These are phyloP conservation scores for Magnusiomyces paraingens DNA, from an alignment of 1,139 yeast genomes.

Conservation along the genomic window DNA sequence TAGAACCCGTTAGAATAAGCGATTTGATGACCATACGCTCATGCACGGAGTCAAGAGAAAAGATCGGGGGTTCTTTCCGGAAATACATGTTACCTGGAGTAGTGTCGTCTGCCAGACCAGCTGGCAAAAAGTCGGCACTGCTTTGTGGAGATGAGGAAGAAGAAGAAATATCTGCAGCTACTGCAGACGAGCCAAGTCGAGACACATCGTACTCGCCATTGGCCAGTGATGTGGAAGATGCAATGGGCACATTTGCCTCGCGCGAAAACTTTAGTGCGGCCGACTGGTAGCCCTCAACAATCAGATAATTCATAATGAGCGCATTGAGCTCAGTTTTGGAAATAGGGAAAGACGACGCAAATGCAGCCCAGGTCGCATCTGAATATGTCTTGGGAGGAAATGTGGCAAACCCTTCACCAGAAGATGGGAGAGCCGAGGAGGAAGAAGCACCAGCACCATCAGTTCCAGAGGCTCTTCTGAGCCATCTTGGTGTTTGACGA, in stretches of 20 bases:
- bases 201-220: background rate
- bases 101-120: background rate
- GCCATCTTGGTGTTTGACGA: too few relatives aligned
- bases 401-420: too few relatives aligned
- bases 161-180: background rate
- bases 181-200: background rate
- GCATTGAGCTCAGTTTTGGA: slow-evolving; percentile 30
- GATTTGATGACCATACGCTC: slow-evolving; percentile 32
- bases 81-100: background rate
- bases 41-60: slow-evolving; percentile 19
- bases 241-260: slow-evolving; percentile 28
- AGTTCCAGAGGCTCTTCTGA: too few relatives aligned
- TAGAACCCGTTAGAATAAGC: slow-evolving; percentile 32
- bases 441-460: background rate
- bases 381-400: background rate
- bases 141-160: background rate
- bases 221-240: slow-evolving; percentile 2
- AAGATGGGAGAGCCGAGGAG: background rate
- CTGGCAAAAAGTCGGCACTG: background rate
- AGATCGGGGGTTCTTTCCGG: slow-evolving; percentile 1
- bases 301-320: slow-evolving; percentile 35
- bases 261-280: slow-evolving; percentile 34
- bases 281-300: slow-evolving; percentile 36
- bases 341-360: slow-evolving; percentile 22
- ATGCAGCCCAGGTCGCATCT: slow-evolving; percentile 22